Conservation (phyloP, 1,284 basidiomycete species). For the Ustilago cynodontis region DNA sequence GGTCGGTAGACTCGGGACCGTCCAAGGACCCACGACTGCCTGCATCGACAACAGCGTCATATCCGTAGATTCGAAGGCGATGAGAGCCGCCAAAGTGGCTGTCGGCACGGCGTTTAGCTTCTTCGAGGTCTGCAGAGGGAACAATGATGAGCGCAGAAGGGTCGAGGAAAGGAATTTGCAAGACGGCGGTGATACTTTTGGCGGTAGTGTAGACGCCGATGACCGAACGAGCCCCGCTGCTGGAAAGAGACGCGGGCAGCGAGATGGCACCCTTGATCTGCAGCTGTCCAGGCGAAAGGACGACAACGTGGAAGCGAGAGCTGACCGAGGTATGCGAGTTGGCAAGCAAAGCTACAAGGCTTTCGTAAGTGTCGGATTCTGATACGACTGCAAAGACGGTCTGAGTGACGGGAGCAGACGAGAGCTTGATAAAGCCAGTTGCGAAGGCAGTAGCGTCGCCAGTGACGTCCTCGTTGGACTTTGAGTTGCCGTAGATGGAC, state of each 20-base stretch:
- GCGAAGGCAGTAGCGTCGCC: conserved; percentile 53
- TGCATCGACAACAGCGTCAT: conserved; percentile 36
- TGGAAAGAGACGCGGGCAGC: conserved; percentile 26
- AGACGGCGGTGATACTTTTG: conserved; percentile 30
- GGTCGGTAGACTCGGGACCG: conserved; percentile 16
- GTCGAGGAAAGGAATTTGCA: conserved; percentile 37
- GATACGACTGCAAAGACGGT: conserved; percentile 44
- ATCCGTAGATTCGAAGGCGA: conserved; percentile 43
- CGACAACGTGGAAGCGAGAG: conserved; percentile 44
- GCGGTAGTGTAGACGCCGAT: conserved; percentile 54
- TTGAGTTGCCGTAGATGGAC: conserved; percentile 39
- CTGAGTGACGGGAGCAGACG: conserved; percentile 33
- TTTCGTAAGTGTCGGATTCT: conserved; percentile 41
- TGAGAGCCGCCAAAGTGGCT: conserved; percentile 40
- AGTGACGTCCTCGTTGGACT: conserved; percentile 48
- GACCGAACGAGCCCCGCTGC: conserved; percentile 27
- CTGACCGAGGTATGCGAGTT: conserved; percentile 41
- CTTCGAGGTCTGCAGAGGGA: conserved; percentile 32
- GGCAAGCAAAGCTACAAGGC: conserved; percentile 48
- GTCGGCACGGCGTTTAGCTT: conserved; percentile 15
- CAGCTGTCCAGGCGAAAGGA: conserved; percentile 39
- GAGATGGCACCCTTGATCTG: conserved; percentile 7
- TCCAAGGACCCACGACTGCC: conserved; percentile 33
- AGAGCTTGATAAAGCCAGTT: conserved; percentile 50
- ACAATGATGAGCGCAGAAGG: conserved; percentile 50